Base-by-base conservation (phyloP, 257 asterid genomes). In the Schizonepeta tenuifolia region DNA sequence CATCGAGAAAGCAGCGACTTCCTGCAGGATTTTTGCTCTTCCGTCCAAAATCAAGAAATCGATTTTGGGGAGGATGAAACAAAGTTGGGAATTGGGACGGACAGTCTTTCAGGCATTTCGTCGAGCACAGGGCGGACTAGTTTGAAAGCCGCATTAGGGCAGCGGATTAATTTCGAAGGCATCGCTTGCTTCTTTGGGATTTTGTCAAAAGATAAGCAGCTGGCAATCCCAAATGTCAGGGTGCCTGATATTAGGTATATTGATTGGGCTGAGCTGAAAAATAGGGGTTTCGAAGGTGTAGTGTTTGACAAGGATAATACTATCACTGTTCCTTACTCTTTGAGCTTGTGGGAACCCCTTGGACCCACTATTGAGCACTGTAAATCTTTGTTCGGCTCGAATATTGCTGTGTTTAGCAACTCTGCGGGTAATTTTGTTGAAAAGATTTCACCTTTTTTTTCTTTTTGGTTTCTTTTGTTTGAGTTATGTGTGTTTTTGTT, bases 301-400 rank as follows among this genome's bases (percentile, higher is more conserved):
- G 92, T 95, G 14, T 95, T 95, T 78, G 98, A 95, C 64, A 95
- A 95, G 86, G 99, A 95, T 73, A 95, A 95, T 69, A 95, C 97
- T 2, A 83, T 95, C 49, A 92, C 98, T 1, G 91, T 80, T 76
- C 98, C 98, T 76, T 95, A 92, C 75, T 88, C 96, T 74, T 82
- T 92, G 86, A 80, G 85, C 77, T 83, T 90, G 89, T 95, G 99
- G 99, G 66, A 84, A 55, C 96, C 97, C 57, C 92, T 95, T 47
- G 82, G 47, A 50, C 76, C 92, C 11, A 84, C 98, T 12, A 22
- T 95, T 7, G 80, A 86, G 60, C 90, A 75, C 57, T 95, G 99
- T 73, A 95, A 90, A 88, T 79, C 86, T 18, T 64, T 83, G 31
- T 92, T 95, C 72, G 97, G 97, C 36, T 77, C 85, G 60, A 84